Conservation (phyloP, 2,329 filamentous ascomycete species). For the Pestalotiopsis sp. region DNA sequence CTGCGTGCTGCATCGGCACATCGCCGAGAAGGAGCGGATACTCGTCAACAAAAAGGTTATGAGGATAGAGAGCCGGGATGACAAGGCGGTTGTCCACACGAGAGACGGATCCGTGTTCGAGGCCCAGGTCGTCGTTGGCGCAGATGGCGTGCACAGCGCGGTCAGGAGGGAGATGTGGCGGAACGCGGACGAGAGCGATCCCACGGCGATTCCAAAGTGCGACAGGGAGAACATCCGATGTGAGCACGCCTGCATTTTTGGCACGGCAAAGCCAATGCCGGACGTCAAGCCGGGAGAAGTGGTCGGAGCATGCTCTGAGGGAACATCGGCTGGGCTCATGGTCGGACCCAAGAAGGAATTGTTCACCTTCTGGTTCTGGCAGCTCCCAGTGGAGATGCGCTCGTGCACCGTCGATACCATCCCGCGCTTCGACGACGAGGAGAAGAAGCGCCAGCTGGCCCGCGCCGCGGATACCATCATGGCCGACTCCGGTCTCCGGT, state of each 20-base stretch:
- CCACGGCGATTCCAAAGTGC: not conserved
- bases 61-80: not conserved
- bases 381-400: not conserved
- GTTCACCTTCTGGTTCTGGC: slow-evolving; percentile 8
- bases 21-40: not conserved
- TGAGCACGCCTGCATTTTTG: slow-evolving; percentile 8
- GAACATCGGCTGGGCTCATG: not conserved
- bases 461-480: not conserved
- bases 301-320: not conserved
- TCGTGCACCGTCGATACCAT: not conserved
- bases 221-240: not conserved
- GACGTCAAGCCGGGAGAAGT: slow-evolving; percentile 1
- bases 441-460: slow-evolving; percentile 1
- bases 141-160: not conserved
- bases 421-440: slow-evolving; percentile 4
- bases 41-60: not conserved
- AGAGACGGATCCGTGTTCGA: not conserved
- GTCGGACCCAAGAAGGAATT: slow-evolving; percentile 2
- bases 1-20: not conserved
- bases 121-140: not conserved
- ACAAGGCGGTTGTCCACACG: not conserved
- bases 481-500: not conserved
- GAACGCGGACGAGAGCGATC: not conserved
- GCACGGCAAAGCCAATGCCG: not conserved
- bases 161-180: not conserved